phyloP scores from a whole-genome alignment of 2,329 filamentous ascomycete genomes.

The Cercospora sp. region DNA sequence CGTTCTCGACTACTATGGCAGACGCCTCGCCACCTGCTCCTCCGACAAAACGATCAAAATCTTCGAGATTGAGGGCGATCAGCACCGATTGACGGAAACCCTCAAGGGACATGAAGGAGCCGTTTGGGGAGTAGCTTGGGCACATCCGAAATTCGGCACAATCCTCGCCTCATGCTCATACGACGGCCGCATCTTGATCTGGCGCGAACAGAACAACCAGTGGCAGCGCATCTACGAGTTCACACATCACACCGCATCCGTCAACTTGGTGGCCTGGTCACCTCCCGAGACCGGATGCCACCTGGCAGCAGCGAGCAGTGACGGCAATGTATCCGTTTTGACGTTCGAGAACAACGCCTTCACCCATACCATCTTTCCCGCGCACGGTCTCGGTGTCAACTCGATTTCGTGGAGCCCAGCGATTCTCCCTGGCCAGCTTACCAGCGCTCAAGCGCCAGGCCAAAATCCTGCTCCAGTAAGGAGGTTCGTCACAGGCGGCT shows the following conservation, averaged over 20 bases:
- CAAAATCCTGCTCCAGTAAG: constrained; percentile 57
- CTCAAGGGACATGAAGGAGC: constrained; percentile 97
- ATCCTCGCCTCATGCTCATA: constrained; percentile 94
- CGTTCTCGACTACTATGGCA: constrained; percentile 96
- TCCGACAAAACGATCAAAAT: constrained; percentile 99
- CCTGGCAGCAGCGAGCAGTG: constrained; percentile 88
- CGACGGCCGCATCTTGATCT: constrained; percentile 98
- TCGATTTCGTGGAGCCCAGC: constrained; percentile 93
- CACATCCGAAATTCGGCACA: constrained; percentile 97
- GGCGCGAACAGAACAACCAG: constrained; percentile 72
- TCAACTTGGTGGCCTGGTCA: constrained; percentile 97
- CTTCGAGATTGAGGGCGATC: constrained; percentile 93
- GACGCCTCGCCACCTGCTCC: constrained; percentile 92
- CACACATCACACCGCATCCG: constrained; percentile 87
- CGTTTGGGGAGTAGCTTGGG: constrained; percentile 97
- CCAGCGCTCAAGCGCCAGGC: constrained; percentile 61
- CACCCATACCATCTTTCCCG: constrained; percentile 84
- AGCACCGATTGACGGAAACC: constrained; percentile 86
- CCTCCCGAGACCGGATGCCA: constrained; percentile 94
- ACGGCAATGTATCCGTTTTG: constrained; percentile 89
- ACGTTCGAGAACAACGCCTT: constrained; percentile 97
- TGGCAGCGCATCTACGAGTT: constrained; percentile 87
- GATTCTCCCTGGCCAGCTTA: constrained; percentile 77
- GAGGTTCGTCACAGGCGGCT: constrained; percentile 91
- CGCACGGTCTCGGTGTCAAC: constrained; percentile 93